Conservation (phyloP, 805 yeast genomes). For the Ogataea nonfermentans region DNA sequence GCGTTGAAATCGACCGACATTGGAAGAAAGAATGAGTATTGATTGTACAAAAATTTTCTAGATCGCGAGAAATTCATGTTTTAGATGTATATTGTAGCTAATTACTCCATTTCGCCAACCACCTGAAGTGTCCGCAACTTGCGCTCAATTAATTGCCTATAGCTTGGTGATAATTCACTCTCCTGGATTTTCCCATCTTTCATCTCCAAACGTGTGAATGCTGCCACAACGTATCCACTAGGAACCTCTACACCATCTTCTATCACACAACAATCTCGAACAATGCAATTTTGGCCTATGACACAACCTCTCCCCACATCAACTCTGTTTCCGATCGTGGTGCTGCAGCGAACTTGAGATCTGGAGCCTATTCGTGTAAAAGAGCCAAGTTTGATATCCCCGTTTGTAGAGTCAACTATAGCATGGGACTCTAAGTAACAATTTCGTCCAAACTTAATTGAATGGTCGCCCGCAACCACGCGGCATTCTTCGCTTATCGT, state of each 20-base stretch:
- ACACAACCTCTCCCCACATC: slow-evolving; percentile 42
- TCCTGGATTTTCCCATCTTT: slow-evolving; percentile 6
- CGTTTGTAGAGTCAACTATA: slow-evolving; percentile 33
- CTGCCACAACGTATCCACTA: slow-evolving; percentile 45
- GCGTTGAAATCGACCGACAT: slow-evolving; percentile 38
- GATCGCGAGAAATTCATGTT: slow-evolving; percentile 4
- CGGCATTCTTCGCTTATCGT: slow-evolving; percentile 40
- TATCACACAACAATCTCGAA: slow-evolving; percentile 53
- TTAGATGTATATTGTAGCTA: not conserved
- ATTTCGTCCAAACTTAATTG: slow-evolving; percentile 42
- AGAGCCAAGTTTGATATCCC: slow-evolving; percentile 44
- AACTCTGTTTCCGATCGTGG: slow-evolving; percentile 49
- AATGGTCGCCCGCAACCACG: slow-evolving; percentile 14
- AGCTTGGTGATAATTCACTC: slow-evolving; percentile 27
- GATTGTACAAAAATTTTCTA: slow-evolving; percentile 9
- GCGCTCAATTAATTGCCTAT: slow-evolving; percentile 29
- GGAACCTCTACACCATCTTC: slow-evolving; percentile 43
- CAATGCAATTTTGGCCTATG: slow-evolving; percentile 36
- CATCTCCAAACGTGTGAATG: slow-evolving; percentile 43
- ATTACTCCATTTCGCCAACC: slow-evolving; percentile 1
- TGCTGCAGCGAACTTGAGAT: slow-evolving; percentile 33
- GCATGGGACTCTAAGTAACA: slow-evolving; percentile 38
- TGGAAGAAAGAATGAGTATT: slow-evolving; percentile 1
- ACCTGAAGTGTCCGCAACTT: slow-evolving; percentile 4
- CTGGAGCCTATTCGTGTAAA: slow-evolving; percentile 42